A percentile compares a stretch with the other conserved stretches of the same genome.
Evolutionary conservation across 306 rosid genomes (phyloP).

Genomic region (Sesbania bispinosa): DNA sequence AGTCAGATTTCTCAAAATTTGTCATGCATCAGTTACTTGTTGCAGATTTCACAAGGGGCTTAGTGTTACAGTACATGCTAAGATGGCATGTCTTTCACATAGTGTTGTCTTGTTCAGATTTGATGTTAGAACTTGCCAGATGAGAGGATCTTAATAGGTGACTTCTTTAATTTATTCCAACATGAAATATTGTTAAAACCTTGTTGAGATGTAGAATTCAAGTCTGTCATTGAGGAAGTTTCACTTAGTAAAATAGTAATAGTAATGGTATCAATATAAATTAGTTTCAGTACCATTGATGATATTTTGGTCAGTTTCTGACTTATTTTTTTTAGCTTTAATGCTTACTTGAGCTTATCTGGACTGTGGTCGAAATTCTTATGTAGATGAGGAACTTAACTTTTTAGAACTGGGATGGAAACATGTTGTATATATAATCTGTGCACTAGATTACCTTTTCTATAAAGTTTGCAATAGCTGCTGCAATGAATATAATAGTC

Average conservation of each 20-base stretch:
- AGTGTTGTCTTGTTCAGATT: not conserved
- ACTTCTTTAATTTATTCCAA: no score
- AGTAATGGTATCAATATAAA: not conserved
- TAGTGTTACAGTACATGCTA: no score
- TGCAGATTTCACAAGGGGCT: not conserved
- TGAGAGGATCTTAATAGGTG: not conserved
- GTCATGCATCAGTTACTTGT: not conserved
- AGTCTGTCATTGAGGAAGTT: not conserved
- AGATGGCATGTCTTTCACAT: no score
- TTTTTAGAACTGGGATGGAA: not conserved
- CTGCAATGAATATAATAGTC: conserved; percentile 83
- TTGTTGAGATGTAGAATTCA: not conserved
- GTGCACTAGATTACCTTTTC: no score
- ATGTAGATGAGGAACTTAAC: not conserved
- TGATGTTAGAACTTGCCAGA: not conserved
- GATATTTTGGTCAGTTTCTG: not conserved
- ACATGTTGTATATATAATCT: not conserved
- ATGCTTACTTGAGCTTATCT: conserved; percentile 2
- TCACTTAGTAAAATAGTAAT: not conserved
- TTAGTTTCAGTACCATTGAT: not conserved
- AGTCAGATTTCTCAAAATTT: not conserved
- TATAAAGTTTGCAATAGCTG: conserved; percentile 91
- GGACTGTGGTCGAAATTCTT: not conserved
- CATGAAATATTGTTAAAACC: not conserved
- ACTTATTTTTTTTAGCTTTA: not conserved